Conservation (phyloP, 768 basidiomycete genomes). For the Leucocoprinus leucothites region DNA sequence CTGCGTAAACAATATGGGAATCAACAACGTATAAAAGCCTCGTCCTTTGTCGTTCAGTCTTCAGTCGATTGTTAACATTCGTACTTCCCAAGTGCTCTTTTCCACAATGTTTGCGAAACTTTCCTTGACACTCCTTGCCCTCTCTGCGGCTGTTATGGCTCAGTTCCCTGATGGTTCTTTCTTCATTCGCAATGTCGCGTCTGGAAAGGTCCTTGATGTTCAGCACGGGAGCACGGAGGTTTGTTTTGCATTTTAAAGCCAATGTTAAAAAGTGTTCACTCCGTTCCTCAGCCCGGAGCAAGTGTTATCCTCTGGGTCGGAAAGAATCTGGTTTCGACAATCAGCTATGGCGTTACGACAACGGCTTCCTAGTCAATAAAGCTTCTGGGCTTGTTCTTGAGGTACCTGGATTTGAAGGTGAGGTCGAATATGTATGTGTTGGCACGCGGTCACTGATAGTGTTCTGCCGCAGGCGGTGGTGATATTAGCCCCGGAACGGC, state of each 20-base stretch:
- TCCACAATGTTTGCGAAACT: too few relatives aligned
- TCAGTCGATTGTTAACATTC: too few relatives aligned
- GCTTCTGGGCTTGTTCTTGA: background rate
- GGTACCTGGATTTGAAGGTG: background rate
- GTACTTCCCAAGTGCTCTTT: too few relatives aligned
- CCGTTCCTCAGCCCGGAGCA: background rate
- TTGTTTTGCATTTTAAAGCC: background rate
- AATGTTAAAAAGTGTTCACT: background rate
- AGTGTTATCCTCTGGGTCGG: background rate
- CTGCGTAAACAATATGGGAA: too few relatives aligned
- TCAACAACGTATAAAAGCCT: too few relatives aligned
- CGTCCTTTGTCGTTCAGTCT: too few relatives aligned
- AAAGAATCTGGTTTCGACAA: background rate
- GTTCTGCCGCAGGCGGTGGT: background rate
- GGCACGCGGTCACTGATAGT: background rate
- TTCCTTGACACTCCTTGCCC: too few relatives aligned
- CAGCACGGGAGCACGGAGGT: background rate
- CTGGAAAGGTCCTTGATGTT: background rate
- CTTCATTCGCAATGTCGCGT: background rate
- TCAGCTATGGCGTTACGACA: background rate
- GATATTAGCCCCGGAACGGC: background rate
- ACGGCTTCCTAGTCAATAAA: background rate
- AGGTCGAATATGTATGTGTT: background rate
- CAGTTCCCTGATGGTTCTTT: background rate
- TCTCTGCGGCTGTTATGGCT: too few relatives aligned